Evolutionary conservation across 106 monocot species (phyloP), one percentile per base, ranked within the genome.

Genomic region (Dioscorea dumetorum): DNA sequence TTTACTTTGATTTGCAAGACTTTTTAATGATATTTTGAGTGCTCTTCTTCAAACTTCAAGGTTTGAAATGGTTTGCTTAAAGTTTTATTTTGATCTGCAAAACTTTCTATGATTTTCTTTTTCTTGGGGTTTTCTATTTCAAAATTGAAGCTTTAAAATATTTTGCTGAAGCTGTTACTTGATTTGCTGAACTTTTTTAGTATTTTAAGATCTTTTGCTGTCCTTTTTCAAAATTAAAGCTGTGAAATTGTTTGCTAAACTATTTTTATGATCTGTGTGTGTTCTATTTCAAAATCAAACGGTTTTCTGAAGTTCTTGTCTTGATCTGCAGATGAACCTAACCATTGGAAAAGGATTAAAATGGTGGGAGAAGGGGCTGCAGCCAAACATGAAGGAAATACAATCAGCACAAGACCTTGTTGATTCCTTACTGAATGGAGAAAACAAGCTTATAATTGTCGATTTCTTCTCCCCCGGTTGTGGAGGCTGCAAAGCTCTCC

Each of bases 401-500:
- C 31, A 72, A 24, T 97, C 95, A 4, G 83, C 91, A 2, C 80
- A 89, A 33, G 91, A 97, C 50, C 79, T 97, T 49, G 91, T 84
- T 4, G 78, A 87, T 66, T 91, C 95, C 11, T 72, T 97, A 60
- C 18, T 21, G 32, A 72, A 72, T 22, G 80, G 88, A 8, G 95
- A 86, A 0, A 64, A 91, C 33, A 78, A 80, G 54, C 88, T 97
- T 48, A 88, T 89, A 7, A 59, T 97, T 4, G 80, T 89, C 8
- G 95, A 97, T 68, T 97, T 91, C 81, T 97, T 91, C 80, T 91
- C 95, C 34, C 91, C 95, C 11, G 88, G 91, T 4, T 97, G 95
- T 74, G 88, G 81, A 13, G 93, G 93, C 13, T 94, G 93, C 71
- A 82, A 67, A 80, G 76, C 93, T 33, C 90, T 94, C 35, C 93